These are phyloP conservation scores for Camillea tinctor DNA, from an alignment of 2,329 filamentous ascomycete species.

Conservation along the genomic window DNA sequence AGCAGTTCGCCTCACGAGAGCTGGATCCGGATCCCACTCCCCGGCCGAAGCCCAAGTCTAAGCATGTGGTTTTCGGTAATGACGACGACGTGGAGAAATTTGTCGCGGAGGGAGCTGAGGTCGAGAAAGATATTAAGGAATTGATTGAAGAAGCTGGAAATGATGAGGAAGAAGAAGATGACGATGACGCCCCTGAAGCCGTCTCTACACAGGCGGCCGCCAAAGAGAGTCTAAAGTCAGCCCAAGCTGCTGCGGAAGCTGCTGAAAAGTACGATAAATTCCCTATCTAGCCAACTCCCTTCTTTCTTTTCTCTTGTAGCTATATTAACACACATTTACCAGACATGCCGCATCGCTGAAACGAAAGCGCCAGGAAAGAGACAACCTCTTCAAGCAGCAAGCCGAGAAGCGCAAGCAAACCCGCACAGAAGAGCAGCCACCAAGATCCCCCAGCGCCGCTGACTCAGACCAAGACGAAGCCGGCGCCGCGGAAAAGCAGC, in stretches of 20 bases:
- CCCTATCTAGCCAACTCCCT: not conserved
- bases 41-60: constrained; percentile 24
- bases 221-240: constrained; percentile 44
- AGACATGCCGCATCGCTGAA: constrained; percentile 53
- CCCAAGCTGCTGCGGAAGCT: constrained; percentile 47
- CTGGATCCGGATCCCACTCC: constrained; percentile 17
- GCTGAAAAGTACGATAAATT: constrained; percentile 47
- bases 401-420: constrained; percentile 47
- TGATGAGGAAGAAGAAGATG: constrained; percentile 41
- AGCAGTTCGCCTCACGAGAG: constrained; percentile 24
- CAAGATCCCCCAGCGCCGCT: not conserved
- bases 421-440: constrained; percentile 13
- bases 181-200: constrained; percentile 57
- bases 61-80: constrained; percentile 33
- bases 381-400: constrained; percentile 54
- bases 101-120: constrained; percentile 24
- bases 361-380: constrained; percentile 55
- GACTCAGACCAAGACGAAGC: constrained; percentile 1
- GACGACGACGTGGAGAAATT: constrained; percentile 34
- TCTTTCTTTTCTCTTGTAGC: not conserved
- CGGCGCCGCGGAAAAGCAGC: constrained; percentile 24
- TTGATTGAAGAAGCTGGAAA: constrained; percentile 14
- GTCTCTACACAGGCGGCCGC: constrained; percentile 54
- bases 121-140: constrained; percentile 1
- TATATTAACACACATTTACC: constrained; percentile 4